Conservation (phyloP, 176 grass and related monocot species). For the Echinochloa phyllopogon region DNA sequence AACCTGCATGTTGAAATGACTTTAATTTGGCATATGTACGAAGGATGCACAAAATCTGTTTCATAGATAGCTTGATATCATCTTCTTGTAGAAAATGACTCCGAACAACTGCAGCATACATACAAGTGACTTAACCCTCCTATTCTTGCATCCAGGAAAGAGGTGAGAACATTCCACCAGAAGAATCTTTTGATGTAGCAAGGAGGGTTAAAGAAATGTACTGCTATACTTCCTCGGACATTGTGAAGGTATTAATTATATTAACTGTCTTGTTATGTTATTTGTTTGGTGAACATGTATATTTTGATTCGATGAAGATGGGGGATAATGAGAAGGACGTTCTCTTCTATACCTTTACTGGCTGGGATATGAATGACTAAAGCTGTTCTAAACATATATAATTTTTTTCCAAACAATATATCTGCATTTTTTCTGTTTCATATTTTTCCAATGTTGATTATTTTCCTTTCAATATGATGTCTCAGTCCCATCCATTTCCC, state of each 20-base stretch:
- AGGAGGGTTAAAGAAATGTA: conserved; percentile 93
- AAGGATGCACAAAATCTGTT: neutral
- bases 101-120: neutral
- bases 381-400: neutral
- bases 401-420: neutral
- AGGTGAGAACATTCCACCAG: conserved; percentile 92
- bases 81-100: neutral
- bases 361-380: neutral
- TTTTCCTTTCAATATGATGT: conserved; percentile 24
- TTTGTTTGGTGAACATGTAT: neutral
- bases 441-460: neutral
- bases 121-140: neutral
- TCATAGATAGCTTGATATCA: conserved; percentile 26
- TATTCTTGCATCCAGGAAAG: conserved; percentile 77
- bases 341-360: neutral
- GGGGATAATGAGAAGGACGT: neutral
- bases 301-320: conserved; percentile 3
- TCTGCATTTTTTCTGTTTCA: neutral
- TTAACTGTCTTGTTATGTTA: conserved; percentile 2
- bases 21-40: conserved; percentile 12
- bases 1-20: neutral
- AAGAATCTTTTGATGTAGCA: conserved; percentile 93
- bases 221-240: conserved; percentile 97
- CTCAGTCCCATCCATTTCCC: neutral
- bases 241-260: conserved; percentile 82